Evolutionary conservation across 176 grass and related monocot species (phyloP).

Genomic region (Triticum timopheevii): DNA sequence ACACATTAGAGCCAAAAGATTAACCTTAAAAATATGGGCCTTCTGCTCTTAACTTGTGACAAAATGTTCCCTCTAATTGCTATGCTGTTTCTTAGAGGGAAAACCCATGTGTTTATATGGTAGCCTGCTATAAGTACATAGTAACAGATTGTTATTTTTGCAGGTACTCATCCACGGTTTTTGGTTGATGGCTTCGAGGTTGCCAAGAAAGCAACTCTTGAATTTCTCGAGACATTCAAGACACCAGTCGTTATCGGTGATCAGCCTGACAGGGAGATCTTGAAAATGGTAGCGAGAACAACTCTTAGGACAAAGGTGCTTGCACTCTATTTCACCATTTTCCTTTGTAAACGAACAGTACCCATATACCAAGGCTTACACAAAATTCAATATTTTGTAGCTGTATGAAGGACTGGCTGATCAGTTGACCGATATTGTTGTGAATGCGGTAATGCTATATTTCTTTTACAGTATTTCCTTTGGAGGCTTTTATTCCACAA

Average conservation of each 20-base stretch:
- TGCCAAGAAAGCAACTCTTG: constrained; percentile 87
- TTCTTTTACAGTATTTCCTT: background rate
- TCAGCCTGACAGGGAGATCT: constrained; percentile 80
- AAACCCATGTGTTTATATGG: background rate
- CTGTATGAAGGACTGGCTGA: constrained; percentile 92
- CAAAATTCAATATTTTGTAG: constrained; percentile 39
- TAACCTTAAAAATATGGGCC: background rate
- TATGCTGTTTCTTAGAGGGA: background rate
- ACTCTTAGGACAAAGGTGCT: constrained; percentile 93
- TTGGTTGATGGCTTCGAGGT: constrained; percentile 97
- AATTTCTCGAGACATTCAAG: constrained; percentile 97
- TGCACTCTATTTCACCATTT: background rate
- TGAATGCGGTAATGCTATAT: constrained; percentile 61
- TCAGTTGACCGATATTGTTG: constrained; percentile 84
- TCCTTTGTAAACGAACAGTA: background rate
- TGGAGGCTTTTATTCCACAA: background rate
- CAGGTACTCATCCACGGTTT: constrained; percentile 93
- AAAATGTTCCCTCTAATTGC: background rate
- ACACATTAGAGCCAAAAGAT: background rate
- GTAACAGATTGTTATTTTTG: constrained; percentile 9
- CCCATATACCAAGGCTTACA: background rate
- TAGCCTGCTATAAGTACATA: background rate
- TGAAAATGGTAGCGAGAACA: constrained; percentile 95
- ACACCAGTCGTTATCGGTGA: constrained; percentile 75
- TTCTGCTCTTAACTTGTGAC: background rate